Conservation (phyloP, 345 rosid species). For the Odontarrhena argentea region DNA sequence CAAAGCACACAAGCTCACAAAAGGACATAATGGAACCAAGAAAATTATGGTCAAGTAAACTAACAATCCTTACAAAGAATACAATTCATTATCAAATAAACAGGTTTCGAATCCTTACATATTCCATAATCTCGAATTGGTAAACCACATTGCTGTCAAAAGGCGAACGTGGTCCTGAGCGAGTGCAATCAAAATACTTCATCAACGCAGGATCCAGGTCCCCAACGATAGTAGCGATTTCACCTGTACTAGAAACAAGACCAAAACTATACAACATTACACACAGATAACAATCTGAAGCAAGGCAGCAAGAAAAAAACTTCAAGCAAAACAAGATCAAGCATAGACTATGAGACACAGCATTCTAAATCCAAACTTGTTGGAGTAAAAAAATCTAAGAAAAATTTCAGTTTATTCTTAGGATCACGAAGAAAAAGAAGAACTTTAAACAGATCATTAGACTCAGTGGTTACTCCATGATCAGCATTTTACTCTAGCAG, state of each 20-base stretch:
- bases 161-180: conserved; percentile 89
- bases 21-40: background rate
- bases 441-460: background rate
- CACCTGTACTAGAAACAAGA: conserved; percentile 54
- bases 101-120: conserved; percentile 49
- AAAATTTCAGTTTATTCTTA: background rate
- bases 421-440: background rate
- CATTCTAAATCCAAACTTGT: too few species aligned
- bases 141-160: conserved; percentile 91
- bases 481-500: background rate
- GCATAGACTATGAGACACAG: background rate
- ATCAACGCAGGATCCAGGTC: conserved; percentile 74
- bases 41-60: background rate
- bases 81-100: background rate
- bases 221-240: conserved; percentile 88
- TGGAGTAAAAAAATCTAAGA: too few species aligned
- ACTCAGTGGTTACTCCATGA: background rate
- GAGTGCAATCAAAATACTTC: conserved; percentile 91
- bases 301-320: conserved; percentile 13
- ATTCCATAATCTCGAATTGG: conserved; percentile 97
- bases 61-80: background rate
- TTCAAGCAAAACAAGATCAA: background rate
- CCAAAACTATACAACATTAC: conserved; percentile 13
- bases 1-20: conserved; percentile 2
- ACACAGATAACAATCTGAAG: background rate